Percentiles rank a stretch among this genome's conserved stretches.
Conservation (phyloP, 1,284 basidiomycete species). For the Marasmius fiardii region DNA sequence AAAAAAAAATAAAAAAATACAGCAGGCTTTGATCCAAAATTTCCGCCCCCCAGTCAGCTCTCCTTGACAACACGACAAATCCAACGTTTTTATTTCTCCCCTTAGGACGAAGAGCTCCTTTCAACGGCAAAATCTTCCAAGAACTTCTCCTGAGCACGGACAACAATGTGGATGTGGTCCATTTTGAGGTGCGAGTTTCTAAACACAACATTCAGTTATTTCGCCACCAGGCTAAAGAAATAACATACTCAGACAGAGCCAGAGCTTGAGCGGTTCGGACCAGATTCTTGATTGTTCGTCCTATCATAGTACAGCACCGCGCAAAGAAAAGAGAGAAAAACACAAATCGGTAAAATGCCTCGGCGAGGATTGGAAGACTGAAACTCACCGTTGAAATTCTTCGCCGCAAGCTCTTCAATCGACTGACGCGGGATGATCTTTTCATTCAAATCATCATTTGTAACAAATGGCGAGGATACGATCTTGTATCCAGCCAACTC, state of each 20-base stretch:
- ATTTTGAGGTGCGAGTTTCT: conserved; percentile 2
- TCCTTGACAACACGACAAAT: not conserved
- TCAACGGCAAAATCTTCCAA: conserved; percentile 10
- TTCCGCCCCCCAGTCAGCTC: too few species aligned
- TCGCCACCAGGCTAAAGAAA: not conserved
- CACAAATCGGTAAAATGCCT: too few species aligned
- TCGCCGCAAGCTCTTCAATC: conserved; percentile 7
- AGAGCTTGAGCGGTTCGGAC: conserved; percentile 12
- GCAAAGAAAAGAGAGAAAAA: too few species aligned
- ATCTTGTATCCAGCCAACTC: conserved; percentile 14
- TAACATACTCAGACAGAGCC: conserved; percentile 8
- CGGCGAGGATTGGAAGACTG: too few species aligned
- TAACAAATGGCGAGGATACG: not conserved
- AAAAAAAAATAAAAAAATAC: too few species aligned
- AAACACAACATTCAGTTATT: not conserved
- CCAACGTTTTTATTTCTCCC: not conserved
- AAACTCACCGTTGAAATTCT: conserved; percentile 11
- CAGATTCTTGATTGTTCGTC: conserved; percentile 14
- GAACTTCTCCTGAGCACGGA: conserved; percentile 12
- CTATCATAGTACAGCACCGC: too few species aligned
- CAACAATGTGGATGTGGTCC: conserved; percentile 11
- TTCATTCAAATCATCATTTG: not conserved
- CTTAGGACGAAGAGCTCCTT: not conserved
- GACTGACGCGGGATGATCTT: not conserved
- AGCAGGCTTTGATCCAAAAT: too few species aligned